A percentile compares a stretch with the other conserved stretches of the same genome.
phyloP scores from a whole-genome alignment of 2,329 filamentous ascomycete species.

The Hysterium pulicare region DNA sequence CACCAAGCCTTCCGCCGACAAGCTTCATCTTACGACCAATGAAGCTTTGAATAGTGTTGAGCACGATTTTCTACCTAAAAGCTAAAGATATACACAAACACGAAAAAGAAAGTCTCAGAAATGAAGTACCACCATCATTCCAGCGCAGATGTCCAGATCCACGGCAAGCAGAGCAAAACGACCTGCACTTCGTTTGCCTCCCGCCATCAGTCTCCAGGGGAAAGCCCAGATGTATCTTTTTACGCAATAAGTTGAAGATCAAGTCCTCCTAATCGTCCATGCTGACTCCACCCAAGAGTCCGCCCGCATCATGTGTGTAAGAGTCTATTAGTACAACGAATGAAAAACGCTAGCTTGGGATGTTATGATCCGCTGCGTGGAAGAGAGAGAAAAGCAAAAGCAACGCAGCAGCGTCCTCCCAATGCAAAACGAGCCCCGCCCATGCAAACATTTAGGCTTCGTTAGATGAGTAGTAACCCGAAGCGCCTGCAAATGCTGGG shows the following conservation, averaged over 20 bases:
- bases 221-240: not conserved
- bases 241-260: not conserved
- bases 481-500: constrained; percentile 2
- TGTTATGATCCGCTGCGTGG: too few relatives aligned
- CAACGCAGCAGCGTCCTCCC: not conserved
- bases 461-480: not conserved
- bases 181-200: constrained; percentile 3
- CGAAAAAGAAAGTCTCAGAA: not conserved
- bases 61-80: not conserved
- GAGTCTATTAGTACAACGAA: constrained; percentile 2
- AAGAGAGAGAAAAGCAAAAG: not conserved
- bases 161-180: not conserved
- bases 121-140: not conserved
- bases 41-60: not conserved
- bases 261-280: not conserved
- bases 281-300: not conserved
- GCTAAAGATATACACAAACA: not conserved
- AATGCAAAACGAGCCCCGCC: constrained; percentile 3
- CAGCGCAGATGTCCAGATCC: not conserved
- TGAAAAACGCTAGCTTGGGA: not conserved
- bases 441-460: not conserved
- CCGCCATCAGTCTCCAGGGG: not conserved
- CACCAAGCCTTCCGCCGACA: too few relatives aligned
- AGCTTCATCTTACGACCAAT: not conserved
- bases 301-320: not conserved